Evolutionary conservation across 2,329 filamentous ascomycete species (phyloP).

Genomic region (Colletotrichum camelliae): DNA sequence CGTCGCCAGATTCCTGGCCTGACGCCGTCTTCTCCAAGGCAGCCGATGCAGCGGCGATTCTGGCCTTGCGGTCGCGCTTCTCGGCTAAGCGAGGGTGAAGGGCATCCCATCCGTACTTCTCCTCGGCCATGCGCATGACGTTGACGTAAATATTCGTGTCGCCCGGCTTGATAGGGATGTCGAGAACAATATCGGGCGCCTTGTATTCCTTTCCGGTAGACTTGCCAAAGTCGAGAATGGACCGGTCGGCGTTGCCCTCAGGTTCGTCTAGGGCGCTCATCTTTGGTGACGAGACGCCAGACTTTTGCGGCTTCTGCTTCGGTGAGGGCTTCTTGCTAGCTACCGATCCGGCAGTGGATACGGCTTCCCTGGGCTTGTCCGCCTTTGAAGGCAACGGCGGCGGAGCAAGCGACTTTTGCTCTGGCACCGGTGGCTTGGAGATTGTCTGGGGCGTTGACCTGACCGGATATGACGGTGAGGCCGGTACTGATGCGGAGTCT

Average conservation of each 20-base stretch:
- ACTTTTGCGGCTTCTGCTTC: conserved; percentile 48
- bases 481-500: conserved; percentile 40
- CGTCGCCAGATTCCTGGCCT: conserved; percentile 73
- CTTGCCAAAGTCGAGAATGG: conserved; percentile 67
- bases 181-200: conserved; percentile 81
- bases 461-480: conserved; percentile 47
- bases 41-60: conserved; percentile 87
- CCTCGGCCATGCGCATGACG: conserved; percentile 91
- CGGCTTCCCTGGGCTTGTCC: conserved; percentile 17
- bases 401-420: conserved; percentile 45
- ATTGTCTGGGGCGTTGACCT: conserved; percentile 37
- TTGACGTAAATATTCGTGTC: conserved; percentile 92
- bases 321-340: conserved; percentile 50
- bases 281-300: conserved; percentile 53
- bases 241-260: conserved; percentile 42
- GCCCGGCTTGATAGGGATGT: conserved; percentile 76
- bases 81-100: conserved; percentile 90
- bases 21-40: conserved; percentile 80
- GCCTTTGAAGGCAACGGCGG: conserved; percentile 33
- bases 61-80: conserved; percentile 83
- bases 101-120: conserved; percentile 92
- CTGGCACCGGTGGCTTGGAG: conserved; percentile 33
- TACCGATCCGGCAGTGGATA: conserved; percentile 5
- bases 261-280: conserved; percentile 55
- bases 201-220: conserved; percentile 62